phyloP scores from a whole-genome alignment of 2,329 filamentous ascomycete genomes.

The Calonectria pteridis region DNA sequence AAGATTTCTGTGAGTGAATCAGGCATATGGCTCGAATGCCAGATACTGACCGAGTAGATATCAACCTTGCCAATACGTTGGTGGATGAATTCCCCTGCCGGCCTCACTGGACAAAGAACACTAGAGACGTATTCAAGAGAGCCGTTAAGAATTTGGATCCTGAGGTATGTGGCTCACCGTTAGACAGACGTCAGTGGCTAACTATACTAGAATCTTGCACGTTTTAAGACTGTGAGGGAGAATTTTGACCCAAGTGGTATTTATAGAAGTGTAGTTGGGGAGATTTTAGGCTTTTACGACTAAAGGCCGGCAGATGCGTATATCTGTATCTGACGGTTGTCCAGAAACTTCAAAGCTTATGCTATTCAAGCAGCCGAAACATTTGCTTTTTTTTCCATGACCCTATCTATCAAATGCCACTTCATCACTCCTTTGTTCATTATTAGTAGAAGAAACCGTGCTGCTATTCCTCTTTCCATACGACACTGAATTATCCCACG shows the following conservation, averaged over 20 bases:
- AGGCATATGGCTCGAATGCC: background rate
- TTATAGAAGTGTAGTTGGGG: conserved; percentile 61
- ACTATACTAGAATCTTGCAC: conserved; percentile 51
- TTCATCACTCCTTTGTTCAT: background rate
- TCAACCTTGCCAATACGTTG: conserved; percentile 58
- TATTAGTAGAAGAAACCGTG: background rate
- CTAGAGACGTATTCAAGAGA: conserved; percentile 59
- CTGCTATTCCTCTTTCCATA: background rate
- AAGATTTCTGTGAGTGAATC: conserved; percentile 60
- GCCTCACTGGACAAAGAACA: conserved; percentile 68
- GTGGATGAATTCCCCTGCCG: conserved; percentile 64
- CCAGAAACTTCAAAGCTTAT: background rate
- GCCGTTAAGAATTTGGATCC: conserved; percentile 62
- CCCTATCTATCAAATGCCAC: background rate
- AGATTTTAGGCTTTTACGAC: conserved; percentile 60
- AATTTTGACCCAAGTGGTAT: conserved; percentile 62
- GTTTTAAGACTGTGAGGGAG: conserved; percentile 62
- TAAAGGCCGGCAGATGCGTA: background rate
- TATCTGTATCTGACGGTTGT: background rate
- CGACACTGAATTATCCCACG: background rate
- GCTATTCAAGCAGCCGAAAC: background rate
- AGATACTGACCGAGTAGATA: conserved; percentile 47
- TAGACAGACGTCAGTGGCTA: background rate
- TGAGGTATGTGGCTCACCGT: conserved; percentile 44
- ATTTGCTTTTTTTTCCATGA: background rate